Evolutionary conservation across 345 rosid species (phyloP), one percentile per base, ranked within the genome.

Genomic region (Erysimum cheiranthoides): DNA sequence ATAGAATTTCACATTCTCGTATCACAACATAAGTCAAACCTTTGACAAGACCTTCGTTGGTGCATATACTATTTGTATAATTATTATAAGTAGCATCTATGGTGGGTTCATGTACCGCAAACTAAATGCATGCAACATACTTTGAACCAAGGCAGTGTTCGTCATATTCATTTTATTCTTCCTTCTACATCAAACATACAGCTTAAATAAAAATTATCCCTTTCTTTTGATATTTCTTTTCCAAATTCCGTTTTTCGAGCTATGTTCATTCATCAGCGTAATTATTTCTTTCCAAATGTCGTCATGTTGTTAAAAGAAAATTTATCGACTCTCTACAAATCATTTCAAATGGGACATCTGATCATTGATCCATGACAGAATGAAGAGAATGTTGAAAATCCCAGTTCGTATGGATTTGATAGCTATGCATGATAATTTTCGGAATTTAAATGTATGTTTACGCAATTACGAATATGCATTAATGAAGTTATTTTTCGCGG

Each of bases 1-100:
- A 30, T 7, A 6, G 59, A 47, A 59, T 35, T 58, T 35, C 31
- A 50, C 47, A 71, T 13, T 35, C 27, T 71, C 7, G 3, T 21
- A 65, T 71, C 40, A 65, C 62, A 65, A 77, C 80, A 71, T 65
- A 71, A 71, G 80, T 77, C 80, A 71, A 77, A 64, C 80, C 9
- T 56, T 70, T 71, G 80, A 77, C 56, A 77, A 38, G 73, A 71
- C 76, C 30, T 11, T 30, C 71, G 32, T 77, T 77, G 54, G 61
- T 77, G 52, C 60, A 71, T 49, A 65, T 71, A 64, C 56, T 61
- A 53, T 45, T 52, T 43, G 66, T 40, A 43, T 43, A 63, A 40
- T 31, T 45, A 60, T 38, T 28, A 47, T 12, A 9, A 59, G 64
- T 67, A 50, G 28, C 28, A 54, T 76, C 52, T 28, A 77, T 17